These are phyloP conservation scores for Hymenoscyphus occultus DNA, from an alignment of 2,329 filamentous ascomycete species.

Conservation along the genomic window DNA sequence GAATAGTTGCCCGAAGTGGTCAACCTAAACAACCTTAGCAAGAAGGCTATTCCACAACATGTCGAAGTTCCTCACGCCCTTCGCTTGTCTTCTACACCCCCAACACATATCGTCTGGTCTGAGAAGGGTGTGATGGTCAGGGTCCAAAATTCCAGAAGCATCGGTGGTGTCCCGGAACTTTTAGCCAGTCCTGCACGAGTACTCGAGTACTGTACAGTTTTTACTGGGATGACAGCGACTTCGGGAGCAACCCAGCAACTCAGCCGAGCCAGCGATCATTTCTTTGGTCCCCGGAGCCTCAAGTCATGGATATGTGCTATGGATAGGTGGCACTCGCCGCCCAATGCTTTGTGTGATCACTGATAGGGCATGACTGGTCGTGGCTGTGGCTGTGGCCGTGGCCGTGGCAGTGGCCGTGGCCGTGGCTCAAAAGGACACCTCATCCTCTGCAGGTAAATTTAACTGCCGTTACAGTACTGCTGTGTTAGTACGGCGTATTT, in stretches of 20 bases:
- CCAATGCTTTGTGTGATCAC: neutral
- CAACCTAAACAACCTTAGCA: no score
- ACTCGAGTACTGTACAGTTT: no score
- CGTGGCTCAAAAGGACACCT: neutral
- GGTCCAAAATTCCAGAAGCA: slow-evolving; percentile 1
- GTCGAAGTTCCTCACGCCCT: no score
- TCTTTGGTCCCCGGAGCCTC: neutral
- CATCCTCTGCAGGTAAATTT: neutral
- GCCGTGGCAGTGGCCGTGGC: no score
- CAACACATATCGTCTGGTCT: neutral
- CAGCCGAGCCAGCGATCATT: neutral
- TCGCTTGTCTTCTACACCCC: no score
- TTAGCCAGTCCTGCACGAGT: neutral
- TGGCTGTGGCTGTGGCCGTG: neutral
- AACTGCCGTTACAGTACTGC: no score
- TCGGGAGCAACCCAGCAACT: neutral
- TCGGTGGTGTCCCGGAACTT: neutral
- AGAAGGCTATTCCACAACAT: no score
- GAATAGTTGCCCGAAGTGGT: no score
- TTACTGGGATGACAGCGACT: neutral
- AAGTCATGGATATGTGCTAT: neutral
- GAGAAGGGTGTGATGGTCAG: neutral
- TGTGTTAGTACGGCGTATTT: neutral
- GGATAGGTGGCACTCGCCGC: neutral
- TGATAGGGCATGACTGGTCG: neutral